phyloP scores from a whole-genome alignment of 1,139 yeast species.

The Hyphopichia khmerensis region DNA sequence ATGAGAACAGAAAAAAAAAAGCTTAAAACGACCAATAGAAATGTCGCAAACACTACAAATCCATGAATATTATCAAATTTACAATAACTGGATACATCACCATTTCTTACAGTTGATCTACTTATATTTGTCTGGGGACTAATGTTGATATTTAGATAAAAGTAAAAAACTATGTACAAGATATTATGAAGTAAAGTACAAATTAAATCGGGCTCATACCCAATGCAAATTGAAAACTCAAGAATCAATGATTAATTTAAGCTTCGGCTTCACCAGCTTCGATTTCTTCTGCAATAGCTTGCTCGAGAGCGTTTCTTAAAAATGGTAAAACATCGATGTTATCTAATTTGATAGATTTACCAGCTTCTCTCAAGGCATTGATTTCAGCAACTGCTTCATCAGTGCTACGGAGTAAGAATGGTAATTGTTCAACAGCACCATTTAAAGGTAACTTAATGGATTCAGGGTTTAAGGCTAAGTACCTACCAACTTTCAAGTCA shows the following conservation, averaged over 20 bases:
- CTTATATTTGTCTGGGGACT: too few species aligned
- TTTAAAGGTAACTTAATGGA: conserved; percentile 28
- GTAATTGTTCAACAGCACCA: conserved; percentile 43
- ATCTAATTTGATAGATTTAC: conserved; percentile 26
- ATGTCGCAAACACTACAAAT: neutral
- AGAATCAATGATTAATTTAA: too few species aligned
- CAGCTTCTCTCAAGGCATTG: conserved; percentile 36
- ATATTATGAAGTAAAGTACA: neutral
- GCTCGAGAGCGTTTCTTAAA: conserved; percentile 32
- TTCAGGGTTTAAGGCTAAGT: conserved; percentile 19
- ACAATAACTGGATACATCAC: too few species aligned
- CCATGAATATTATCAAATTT: too few species aligned
- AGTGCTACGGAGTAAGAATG: conserved; percentile 42
- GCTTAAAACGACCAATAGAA: neutral
- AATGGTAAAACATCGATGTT: conserved; percentile 45
- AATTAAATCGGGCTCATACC: neutral
- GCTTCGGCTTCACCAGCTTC: neutral
- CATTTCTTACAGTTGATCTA: too few species aligned
- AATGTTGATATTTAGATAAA: too few species aligned
- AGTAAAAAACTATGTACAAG: neutral
- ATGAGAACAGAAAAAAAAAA: neutral
- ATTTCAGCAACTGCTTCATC: conserved; percentile 59
- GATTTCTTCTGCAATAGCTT: conserved; percentile 15
- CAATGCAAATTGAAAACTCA: neutral
- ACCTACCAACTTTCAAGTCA: conserved; percentile 54